phyloP scores from a whole-genome alignment of 345 rosid genomes.

The Jatropha curcas region DNA sequence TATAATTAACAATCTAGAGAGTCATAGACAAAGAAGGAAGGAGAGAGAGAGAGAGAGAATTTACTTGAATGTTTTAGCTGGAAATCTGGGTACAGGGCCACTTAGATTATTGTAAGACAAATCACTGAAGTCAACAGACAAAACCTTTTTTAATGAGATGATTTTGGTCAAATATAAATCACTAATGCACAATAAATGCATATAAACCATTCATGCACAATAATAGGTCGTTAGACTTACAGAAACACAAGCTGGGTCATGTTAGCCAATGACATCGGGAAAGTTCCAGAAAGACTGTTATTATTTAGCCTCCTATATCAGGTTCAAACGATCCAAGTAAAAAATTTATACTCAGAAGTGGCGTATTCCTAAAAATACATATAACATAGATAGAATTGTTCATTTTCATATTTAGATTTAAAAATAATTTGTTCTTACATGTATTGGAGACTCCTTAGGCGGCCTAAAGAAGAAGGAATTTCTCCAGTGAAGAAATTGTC shows the following conservation, averaged over 20 bases:
- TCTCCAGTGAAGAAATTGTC: slow-evolving; percentile 66
- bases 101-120: slow-evolving; percentile 92
- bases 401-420: neutral
- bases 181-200: neutral
- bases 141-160: neutral
- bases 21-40: neutral
- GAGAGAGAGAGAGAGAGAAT: slow-evolving; percentile 18
- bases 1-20: slow-evolving; percentile 9
- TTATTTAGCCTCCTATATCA: slow-evolving; percentile 82
- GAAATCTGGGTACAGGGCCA: slow-evolving; percentile 81
- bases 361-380: neutral
- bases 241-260: slow-evolving; percentile 90
- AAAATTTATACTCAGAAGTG: slow-evolving; percentile 3
- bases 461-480: slow-evolving; percentile 68
- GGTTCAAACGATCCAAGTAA: slow-evolving; percentile 6
- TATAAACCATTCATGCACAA: slow-evolving; percentile 3
- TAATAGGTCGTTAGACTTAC: slow-evolving; percentile 41
- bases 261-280: slow-evolving; percentile 72
- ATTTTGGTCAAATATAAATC: neutral
- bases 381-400: neutral
- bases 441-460: slow-evolving; percentile 68
- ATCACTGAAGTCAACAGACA: slow-evolving; percentile 52
- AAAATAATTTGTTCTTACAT: slow-evolving; percentile 51
- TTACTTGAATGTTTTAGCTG: slow-evolving; percentile 91
- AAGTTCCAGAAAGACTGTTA: slow-evolving; percentile 71